These are phyloP conservation scores for Candida anglica DNA, from an alignment of 805 yeast genomes.

Conservation along the genomic window DNA sequence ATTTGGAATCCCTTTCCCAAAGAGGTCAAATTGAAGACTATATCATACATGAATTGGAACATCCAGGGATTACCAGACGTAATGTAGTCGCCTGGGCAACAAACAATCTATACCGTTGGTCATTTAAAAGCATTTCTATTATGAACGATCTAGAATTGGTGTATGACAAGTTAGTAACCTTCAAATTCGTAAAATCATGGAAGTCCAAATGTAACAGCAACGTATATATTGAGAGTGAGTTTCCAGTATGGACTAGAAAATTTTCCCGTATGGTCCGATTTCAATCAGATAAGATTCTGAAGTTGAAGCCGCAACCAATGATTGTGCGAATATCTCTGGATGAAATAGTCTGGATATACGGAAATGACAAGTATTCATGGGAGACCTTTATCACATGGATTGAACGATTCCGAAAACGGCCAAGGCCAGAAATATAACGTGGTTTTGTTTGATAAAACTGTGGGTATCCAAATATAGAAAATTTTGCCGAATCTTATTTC, in stretches of 20 bases:
- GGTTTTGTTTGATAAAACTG: too few relatives aligned
- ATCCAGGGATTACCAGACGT: constrained; percentile 10
- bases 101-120: not conserved
- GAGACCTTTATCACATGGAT: too few relatives aligned
- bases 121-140: not conserved
- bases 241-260: constrained; percentile 2
- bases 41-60: constrained; percentile 6
- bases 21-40: constrained; percentile 2
- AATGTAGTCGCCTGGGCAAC: constrained; percentile 17
- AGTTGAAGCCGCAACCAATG: not conserved
- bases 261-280: not conserved
- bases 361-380: constrained; percentile 1
- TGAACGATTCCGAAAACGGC: too few relatives aligned
- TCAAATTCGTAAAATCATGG: too few relatives aligned
- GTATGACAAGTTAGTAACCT: not conserved
- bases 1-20: constrained; percentile 2
- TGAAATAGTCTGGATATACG: constrained; percentile 1
- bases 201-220: too few relatives aligned
- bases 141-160: not conserved
- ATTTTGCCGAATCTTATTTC: too few relatives aligned
- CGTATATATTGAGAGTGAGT: not conserved
- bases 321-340: not conserved
- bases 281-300: not conserved
- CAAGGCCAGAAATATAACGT: too few relatives aligned
- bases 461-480: too few relatives aligned